phyloP scores from a whole-genome alignment of 495 filamentous ascomycete genomes.

The Neurospora sublineolata region DNA sequence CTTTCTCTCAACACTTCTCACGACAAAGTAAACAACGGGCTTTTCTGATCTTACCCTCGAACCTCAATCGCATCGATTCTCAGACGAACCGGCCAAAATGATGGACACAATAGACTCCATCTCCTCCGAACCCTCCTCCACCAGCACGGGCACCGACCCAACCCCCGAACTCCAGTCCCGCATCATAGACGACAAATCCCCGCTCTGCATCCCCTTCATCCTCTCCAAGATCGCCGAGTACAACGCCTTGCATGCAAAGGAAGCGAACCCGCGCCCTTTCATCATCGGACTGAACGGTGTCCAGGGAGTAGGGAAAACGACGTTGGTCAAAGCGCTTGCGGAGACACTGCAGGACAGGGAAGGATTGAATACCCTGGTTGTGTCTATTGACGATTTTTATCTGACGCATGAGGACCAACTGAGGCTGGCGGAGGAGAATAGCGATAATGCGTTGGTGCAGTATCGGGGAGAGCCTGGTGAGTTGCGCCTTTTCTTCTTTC shows the following conservation, averaged over 20 bases:
- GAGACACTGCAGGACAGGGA: slow-evolving; percentile 54
- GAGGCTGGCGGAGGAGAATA: slow-evolving; percentile 51
- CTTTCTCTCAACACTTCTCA: neutral
- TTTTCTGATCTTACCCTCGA: too few species aligned
- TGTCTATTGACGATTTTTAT: slow-evolving; percentile 90
- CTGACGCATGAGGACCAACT: slow-evolving; percentile 61
- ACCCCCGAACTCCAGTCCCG: slow-evolving; percentile 15
- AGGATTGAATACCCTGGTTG: slow-evolving; percentile 58
- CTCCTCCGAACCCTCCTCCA: slow-evolving; percentile 1
- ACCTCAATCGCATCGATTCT: too few species aligned
- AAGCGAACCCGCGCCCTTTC: slow-evolving; percentile 31
- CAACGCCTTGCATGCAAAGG: slow-evolving; percentile 18
- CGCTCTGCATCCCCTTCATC: slow-evolving; percentile 77
- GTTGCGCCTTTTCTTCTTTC: neutral
- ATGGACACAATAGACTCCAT: neutral
- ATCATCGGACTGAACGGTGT: slow-evolving; percentile 55
- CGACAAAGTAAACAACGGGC: neutral
- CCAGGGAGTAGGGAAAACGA: slow-evolving; percentile 87
- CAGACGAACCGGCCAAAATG: neutral
- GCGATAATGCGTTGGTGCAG: slow-evolving; percentile 64
- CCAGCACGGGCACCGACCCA: slow-evolving; percentile 7
- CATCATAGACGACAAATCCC: slow-evolving; percentile 75
- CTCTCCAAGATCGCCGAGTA: slow-evolving; percentile 51
- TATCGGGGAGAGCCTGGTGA: slow-evolving; percentile 66
- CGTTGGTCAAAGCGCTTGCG: slow-evolving; percentile 61